phyloP scores from a whole-genome alignment of 257 asterid species.

The Parsonsia alboflavescens region DNA sequence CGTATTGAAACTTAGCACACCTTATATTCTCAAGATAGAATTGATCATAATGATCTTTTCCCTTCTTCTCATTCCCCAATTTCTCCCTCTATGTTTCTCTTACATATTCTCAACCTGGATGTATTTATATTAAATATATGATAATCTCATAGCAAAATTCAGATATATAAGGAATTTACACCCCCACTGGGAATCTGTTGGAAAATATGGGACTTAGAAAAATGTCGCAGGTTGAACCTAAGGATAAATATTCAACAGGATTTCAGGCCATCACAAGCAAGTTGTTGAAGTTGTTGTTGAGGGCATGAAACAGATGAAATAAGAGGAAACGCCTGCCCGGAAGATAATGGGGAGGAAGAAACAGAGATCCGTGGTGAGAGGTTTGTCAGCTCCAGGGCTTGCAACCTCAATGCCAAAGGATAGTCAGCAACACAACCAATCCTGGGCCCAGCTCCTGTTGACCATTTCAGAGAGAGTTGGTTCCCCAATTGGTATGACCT shows the following conservation, averaged over 20 bases:
- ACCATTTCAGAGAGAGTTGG: conserved; percentile 69
- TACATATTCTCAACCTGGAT: too few relatives aligned
- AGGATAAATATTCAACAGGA: not conserved
- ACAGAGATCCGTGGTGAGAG: conserved; percentile 58
- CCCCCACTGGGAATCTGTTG: not conserved
- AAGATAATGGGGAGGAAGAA: conserved; percentile 26
- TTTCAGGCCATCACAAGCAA: conserved; percentile 19
- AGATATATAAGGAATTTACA: not conserved
- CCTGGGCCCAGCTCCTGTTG: conserved; percentile 89
- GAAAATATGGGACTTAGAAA: not conserved
- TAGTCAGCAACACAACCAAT: conserved; percentile 90
- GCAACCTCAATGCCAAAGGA: conserved; percentile 71
- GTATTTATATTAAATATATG: too few relatives aligned
- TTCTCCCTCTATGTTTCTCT: too few relatives aligned
- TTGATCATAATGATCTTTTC: too few relatives aligned
- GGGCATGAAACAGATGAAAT: conserved; percentile 33
- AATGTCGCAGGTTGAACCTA: not conserved
- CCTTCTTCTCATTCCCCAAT: too few relatives aligned
- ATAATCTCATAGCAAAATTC: not conserved
- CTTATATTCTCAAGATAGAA: too few relatives aligned
- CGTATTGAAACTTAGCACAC: too few relatives aligned
- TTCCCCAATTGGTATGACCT: conserved; percentile 74
- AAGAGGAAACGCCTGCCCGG: conserved; percentile 25
- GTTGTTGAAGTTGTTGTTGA: conserved; percentile 16
- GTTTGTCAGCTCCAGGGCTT: conserved; percentile 78